These are phyloP conservation scores for Fusarium annulatum DNA, from an alignment of 2,329 filamentous ascomycete genomes.

Conservation along the genomic window DNA sequence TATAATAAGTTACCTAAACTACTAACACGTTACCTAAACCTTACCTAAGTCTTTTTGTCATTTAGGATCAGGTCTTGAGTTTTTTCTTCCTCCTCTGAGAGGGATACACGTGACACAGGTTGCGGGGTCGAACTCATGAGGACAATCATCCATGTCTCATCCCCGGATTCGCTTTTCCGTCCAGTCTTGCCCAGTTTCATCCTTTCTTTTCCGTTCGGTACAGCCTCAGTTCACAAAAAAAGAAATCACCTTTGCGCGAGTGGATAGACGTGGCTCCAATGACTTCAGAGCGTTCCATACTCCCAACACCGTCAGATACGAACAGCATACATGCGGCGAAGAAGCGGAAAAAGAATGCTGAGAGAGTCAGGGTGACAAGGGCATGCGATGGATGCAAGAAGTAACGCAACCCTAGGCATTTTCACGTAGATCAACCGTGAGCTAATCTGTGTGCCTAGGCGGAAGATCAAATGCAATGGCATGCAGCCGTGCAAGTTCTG, in stretches of 20 bases:
- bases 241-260: not conserved
- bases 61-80: not conserved
- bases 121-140: slow-evolving; percentile 8
- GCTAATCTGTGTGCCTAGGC: slow-evolving; percentile 30
- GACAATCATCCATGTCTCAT: slow-evolving; percentile 13
- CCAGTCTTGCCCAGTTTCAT: not conserved
- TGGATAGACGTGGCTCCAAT: slow-evolving; percentile 11
- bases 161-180: slow-evolving; percentile 24
- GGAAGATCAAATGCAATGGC: slow-evolving; percentile 44
- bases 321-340: slow-evolving; percentile 10
- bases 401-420: slow-evolving; percentile 9
- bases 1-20: not conserved
- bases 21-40: not conserved
- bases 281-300: slow-evolving; percentile 23
- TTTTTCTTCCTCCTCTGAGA: not conserved
- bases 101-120: slow-evolving; percentile 7
- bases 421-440: not conserved
- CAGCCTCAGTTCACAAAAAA: not conserved
- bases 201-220: slow-evolving; percentile 13
- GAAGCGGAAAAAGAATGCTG: slow-evolving; percentile 41
- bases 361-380: slow-evolving; percentile 42
- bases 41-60: not conserved
- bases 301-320: slow-evolving; percentile 13
- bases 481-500: slow-evolving; percentile 44
- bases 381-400: slow-evolving; percentile 46